Evolutionary conservation across 2,329 filamentous ascomycete species (phyloP), one percentile per base, ranked within the genome.

Genomic region (Xylaria polymorpha): DNA sequence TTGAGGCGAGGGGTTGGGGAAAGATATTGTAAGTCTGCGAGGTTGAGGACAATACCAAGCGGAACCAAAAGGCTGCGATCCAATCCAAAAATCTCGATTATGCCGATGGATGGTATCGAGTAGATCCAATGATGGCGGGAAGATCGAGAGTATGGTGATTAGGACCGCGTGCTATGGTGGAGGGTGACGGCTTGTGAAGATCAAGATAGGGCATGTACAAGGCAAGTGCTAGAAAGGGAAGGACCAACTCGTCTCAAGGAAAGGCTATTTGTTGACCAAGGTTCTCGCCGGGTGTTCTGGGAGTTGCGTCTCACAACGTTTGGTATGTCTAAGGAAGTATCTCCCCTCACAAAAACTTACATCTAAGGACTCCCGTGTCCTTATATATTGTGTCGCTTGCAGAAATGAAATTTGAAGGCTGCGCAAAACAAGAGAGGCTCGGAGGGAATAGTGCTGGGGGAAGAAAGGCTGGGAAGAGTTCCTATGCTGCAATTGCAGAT

Each of bases 21-120:
- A 71, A 66, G 70, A 73, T 73, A 72, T 73, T 71, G 65, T 73
- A 73, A 73, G 62, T 68, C 64, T 71, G 71, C 55, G 64, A 68
- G 57, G 51, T 37, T 58, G 67, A 66, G 66, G 70, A 67, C 64
- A 70, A 73, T 72, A 70, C 39, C 61, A 66, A 66, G 64, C 64
- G 44, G 56, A 63, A 62, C 69, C 69, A 68, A 73, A 73, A 74
- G 66, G 58, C 61, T 53, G 56, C 71, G 69, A 72, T 73, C 71
- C 72, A 73, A 73, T 73, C 71, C 72, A 73, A 73, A 73, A 73
- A 71, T 64, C 68, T 72, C 67, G 68, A 70, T 62, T 63, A 58
- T 53, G 61, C 62, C 67, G 62, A 63, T n/a, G 44, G 55, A 43
- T 58, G 59, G 62, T 59, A 61, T 67, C 65, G 62, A 65, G 53